These are phyloP conservation scores for Beauveria asiatica DNA, from an alignment of 2,329 filamentous ascomycete species.

Conservation along the genomic window DNA sequence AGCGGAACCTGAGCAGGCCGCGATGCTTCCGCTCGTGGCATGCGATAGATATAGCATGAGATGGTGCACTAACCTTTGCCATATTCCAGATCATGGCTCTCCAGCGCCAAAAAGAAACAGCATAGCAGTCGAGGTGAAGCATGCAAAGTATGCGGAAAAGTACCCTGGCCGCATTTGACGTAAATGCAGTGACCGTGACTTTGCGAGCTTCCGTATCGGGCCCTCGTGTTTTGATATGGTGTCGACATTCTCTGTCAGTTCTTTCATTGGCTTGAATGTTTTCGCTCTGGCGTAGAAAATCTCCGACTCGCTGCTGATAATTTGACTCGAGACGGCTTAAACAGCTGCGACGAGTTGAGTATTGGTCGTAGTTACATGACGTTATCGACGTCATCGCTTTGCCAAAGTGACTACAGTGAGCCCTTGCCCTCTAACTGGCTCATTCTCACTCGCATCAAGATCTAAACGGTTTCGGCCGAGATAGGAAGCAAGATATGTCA, in stretches of 20 bases:
- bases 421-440: not conserved
- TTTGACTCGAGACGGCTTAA: conserved; percentile 46
- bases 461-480: too few species aligned
- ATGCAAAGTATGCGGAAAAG: not conserved
- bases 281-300: conserved; percentile 48
- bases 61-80: not conserved
- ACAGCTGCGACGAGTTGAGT: conserved; percentile 44
- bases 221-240: conserved; percentile 22
- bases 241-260: conserved; percentile 42
- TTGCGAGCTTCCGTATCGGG: conserved; percentile 29
- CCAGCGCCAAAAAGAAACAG: too few species aligned
- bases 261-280: conserved; percentile 42
- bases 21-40: not conserved
- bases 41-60: not conserved
- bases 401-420: not conserved
- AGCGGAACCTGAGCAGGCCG: too few species aligned
- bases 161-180: not conserved
- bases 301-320: conserved; percentile 46
- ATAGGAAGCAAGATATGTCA: too few species aligned
- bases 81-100: too few species aligned
- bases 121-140: too few species aligned
- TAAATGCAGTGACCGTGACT: not conserved
- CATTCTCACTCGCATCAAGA: too few species aligned
- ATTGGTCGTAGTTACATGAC: conserved; percentile 51
- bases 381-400: not conserved